These are phyloP conservation scores for Penicillium egyptiacum DNA, from an alignment of 495 filamentous ascomycete species.

Conservation along the genomic window DNA sequence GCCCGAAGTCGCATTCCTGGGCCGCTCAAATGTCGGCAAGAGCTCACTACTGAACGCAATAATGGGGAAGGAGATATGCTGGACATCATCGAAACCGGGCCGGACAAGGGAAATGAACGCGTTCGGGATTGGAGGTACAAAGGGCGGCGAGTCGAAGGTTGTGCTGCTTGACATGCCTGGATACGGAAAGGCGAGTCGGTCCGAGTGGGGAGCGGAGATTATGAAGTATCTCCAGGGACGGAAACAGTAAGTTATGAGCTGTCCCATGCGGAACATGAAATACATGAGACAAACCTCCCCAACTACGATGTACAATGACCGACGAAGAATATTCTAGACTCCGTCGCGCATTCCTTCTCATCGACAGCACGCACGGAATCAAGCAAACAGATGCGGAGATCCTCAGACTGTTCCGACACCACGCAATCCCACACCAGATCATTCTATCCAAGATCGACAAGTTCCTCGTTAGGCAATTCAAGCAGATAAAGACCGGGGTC, in stretches of 20 bases:
- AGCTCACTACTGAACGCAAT: slow-evolving; percentile 84
- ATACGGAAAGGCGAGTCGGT: slow-evolving; percentile 75
- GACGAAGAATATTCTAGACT: slow-evolving; percentile 41
- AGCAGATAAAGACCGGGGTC: slow-evolving; percentile 32
- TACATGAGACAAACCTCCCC: background rate
- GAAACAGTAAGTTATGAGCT: slow-evolving; percentile 54
- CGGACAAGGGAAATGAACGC: slow-evolving; percentile 81
- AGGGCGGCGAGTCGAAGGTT: slow-evolving; percentile 54
- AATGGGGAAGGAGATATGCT: slow-evolving; percentile 57
- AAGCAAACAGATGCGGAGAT: slow-evolving; percentile 70
- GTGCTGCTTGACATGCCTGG: slow-evolving; percentile 89
- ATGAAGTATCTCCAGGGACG: slow-evolving; percentile 75
- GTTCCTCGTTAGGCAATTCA: slow-evolving; percentile 38
- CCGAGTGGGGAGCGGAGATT: slow-evolving; percentile 83
- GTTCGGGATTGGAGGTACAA: slow-evolving; percentile 67
- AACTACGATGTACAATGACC: background rate
- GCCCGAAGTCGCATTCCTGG: slow-evolving; percentile 70
- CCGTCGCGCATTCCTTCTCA: slow-evolving; percentile 75
- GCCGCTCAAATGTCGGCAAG: slow-evolving; percentile 91
- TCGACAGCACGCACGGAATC: slow-evolving; percentile 79
- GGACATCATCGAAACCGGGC: slow-evolving; percentile 72
- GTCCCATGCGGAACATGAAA: background rate
- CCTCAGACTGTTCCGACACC: slow-evolving; percentile 60
- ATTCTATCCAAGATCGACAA: slow-evolving; percentile 82
- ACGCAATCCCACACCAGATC: slow-evolving; percentile 69